These are phyloP conservation scores for Naganishia vishniacii DNA, from an alignment of 768 basidiomycete genomes.

Conservation along the genomic window DNA sequence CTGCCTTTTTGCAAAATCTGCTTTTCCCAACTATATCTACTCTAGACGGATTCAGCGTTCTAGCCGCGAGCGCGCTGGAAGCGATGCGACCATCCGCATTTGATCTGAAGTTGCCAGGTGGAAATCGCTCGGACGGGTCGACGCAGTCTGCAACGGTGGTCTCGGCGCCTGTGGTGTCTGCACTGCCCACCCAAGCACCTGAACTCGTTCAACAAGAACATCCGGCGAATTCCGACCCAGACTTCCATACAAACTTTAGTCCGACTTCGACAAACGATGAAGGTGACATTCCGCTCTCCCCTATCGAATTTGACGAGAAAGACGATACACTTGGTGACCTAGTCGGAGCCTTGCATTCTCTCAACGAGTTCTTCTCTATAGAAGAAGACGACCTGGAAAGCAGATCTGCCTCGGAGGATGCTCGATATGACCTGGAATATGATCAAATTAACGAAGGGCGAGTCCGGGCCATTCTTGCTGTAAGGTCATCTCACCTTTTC, in stretches of 20 bases:
- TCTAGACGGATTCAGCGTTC: conserved; percentile 1
- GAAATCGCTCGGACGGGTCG: background rate
- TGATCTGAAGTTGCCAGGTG: background rate
- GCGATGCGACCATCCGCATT: conserved; percentile 14
- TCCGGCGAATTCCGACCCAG: background rate
- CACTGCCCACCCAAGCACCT: background rate
- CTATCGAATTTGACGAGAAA: conserved; percentile 14
- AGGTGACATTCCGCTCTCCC: background rate
- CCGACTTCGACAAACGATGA: background rate
- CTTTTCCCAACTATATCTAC: conserved; percentile 7
- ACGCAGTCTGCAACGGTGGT: background rate
- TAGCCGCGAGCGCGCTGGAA: conserved; percentile 5
- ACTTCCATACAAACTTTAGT: background rate
- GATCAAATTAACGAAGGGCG: conserved; percentile 35
- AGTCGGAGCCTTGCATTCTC: conserved; percentile 48
- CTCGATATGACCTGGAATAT: conserved; percentile 19
- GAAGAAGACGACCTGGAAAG: conserved; percentile 29
- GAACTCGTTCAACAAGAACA: background rate
- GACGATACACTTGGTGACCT: conserved; percentile 58
- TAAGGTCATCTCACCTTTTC: conserved; percentile 28
- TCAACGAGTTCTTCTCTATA: conserved; percentile 50
- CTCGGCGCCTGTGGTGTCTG: background rate
- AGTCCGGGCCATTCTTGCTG: conserved; percentile 42
- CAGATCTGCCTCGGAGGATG: background rate
- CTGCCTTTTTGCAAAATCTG: conserved; percentile 2